Evolutionary conservation across 768 basidiomycete genomes (phyloP).

Genomic region (Tubosaeta sp.): DNA sequence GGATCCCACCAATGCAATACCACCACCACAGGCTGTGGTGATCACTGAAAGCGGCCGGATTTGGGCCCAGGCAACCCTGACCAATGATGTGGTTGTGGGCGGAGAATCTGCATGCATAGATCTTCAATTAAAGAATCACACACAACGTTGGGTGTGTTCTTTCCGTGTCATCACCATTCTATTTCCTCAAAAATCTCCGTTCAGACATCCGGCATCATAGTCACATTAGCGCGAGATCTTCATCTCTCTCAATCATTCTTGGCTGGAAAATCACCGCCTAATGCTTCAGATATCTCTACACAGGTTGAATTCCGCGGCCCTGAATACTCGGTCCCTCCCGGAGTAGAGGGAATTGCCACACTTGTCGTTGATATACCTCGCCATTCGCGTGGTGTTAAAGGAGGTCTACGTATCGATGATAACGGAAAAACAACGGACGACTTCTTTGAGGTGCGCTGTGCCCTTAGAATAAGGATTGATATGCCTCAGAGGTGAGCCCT

Average conservation of each 20-base stretch:
- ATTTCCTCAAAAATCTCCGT: constrained; percentile 1
- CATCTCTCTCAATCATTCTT: constrained; percentile 42
- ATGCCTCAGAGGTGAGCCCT: constrained; percentile 59
- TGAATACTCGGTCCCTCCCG: constrained; percentile 72
- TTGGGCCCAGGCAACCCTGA: constrained; percentile 65
- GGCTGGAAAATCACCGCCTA: constrained; percentile 25
- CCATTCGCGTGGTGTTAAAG: constrained; percentile 58
- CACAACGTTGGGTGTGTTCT: constrained; percentile 62
- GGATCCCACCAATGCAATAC: constrained; percentile 32
- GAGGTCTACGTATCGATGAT: constrained; percentile 56
- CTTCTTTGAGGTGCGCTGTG: constrained; percentile 67
- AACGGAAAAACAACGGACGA: constrained; percentile 41
- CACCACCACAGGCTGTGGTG: constrained; percentile 51
- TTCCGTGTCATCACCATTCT: not conserved
- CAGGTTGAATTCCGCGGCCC: constrained; percentile 68
- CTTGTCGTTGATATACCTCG: constrained; percentile 78
- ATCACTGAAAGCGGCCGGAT: constrained; percentile 79
- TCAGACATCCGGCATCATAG: constrained; percentile 64
- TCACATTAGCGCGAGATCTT: constrained; percentile 59
- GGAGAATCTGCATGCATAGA: constrained; percentile 72
- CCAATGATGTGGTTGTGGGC: constrained; percentile 59
- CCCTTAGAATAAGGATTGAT: constrained; percentile 57
- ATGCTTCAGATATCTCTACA: constrained; percentile 62
- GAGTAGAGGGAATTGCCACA: constrained; percentile 72
- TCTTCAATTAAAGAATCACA: constrained; percentile 79